These are phyloP conservation scores for Rhodotorula taiwanensis DNA, from an alignment of 768 basidiomycete genomes.

Conservation along the genomic window DNA sequence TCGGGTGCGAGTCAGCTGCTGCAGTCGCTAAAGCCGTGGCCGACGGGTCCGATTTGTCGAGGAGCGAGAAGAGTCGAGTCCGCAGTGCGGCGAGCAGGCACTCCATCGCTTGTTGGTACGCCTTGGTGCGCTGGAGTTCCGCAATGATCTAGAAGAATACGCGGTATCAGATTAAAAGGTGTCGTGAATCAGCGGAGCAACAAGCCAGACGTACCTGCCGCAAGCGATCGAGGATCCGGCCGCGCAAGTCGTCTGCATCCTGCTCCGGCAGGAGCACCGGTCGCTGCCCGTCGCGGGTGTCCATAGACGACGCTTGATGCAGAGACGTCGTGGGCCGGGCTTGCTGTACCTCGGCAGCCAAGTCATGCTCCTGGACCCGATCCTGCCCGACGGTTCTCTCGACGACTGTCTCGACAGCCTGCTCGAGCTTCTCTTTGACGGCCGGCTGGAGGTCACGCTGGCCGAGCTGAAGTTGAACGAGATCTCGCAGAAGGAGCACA, in stretches of 20 bases:
- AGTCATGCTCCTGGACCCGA: background rate
- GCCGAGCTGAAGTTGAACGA: conserved; percentile 3
- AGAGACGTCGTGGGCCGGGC: too few species aligned
- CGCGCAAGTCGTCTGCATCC: conserved; percentile 21
- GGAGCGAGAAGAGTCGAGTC: too few species aligned
- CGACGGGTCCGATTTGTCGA: too few species aligned
- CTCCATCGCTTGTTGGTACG: conserved; percentile 11
- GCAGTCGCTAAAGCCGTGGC: too few species aligned
- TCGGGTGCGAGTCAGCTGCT: too few species aligned
- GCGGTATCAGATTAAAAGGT: too few species aligned
- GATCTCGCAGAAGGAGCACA: conserved; percentile 19
- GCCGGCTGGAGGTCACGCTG: background rate
- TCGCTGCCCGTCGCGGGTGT: too few species aligned
- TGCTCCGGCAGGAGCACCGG: too few species aligned
- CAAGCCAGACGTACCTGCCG: background rate
- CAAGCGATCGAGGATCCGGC: conserved; percentile 30
- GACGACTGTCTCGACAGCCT: conserved; percentile 2
- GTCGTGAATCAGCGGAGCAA: background rate
- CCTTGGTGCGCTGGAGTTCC: background rate
- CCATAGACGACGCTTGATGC: too few species aligned
- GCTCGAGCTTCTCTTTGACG: background rate
- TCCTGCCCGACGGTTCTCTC: background rate
- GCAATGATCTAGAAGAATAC: conserved; percentile 1
- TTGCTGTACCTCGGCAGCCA: too few species aligned
- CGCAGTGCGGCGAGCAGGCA: conserved; percentile 14